A percentile compares a stretch with the other conserved stretches of the same genome.
phyloP scores from a whole-genome alignment of 1,284 basidiomycete species.

The Megacollybia platyphylla region DNA sequence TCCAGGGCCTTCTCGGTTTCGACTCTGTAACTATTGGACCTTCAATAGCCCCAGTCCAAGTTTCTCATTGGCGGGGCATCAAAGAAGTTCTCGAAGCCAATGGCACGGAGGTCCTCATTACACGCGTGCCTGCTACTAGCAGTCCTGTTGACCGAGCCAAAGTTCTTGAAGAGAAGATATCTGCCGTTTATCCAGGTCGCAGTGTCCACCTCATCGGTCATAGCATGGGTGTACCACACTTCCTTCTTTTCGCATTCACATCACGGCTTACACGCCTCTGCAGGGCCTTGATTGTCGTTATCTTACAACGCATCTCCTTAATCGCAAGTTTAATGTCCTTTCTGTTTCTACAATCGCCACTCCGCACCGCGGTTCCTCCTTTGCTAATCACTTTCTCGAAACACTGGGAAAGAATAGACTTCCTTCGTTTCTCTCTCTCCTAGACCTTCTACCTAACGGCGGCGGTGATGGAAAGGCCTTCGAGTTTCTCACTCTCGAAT shows the following conservation, averaged over 20 bases:
- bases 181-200: constrained; percentile 65
- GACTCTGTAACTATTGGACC: constrained; percentile 67
- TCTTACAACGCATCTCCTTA: constrained; percentile 60
- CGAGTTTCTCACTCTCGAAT: constrained; percentile 72
- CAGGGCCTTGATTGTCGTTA: constrained; percentile 92
- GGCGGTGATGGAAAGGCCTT: constrained; percentile 90
- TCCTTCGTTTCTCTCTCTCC: constrained; percentile 49
- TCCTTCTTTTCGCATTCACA: constrained; percentile 1
- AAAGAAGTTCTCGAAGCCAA: constrained; percentile 81
- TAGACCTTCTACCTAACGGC: constrained; percentile 75
- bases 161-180: constrained; percentile 75
- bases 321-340: constrained; percentile 57
- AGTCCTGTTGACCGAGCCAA: constrained; percentile 78
- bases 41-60: constrained; percentile 68
- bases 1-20: constrained; percentile 69
- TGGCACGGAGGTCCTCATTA: constrained; percentile 85
- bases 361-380: constrained; percentile 86
- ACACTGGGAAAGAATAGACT: constrained; percentile 60
- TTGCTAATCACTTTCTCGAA: constrained; percentile 85
- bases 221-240: constrained; percentile 5
- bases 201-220: constrained; percentile 79
- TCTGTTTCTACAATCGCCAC: constrained; percentile 90
- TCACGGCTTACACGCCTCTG: constrained; percentile 51
- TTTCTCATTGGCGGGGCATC: constrained; percentile 92
- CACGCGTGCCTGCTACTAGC: constrained; percentile 84